phyloP scores from a whole-genome alignment of 768 basidiomycete species.

The Gautieria morchelliformis region DNA sequence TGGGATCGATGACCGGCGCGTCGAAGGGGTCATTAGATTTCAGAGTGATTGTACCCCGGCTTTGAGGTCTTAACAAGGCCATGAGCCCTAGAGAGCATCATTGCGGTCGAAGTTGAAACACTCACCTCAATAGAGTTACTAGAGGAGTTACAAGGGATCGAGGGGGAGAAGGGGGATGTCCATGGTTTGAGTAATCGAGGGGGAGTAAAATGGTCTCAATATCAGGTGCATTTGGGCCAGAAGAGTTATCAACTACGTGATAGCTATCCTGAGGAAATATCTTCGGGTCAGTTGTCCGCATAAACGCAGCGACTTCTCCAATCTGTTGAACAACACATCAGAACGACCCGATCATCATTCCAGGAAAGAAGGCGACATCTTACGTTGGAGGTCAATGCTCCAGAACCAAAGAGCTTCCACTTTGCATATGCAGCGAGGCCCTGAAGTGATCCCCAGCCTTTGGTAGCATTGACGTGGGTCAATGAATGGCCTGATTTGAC shows the following conservation, averaged over 20 bases:
- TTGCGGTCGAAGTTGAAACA: background rate
- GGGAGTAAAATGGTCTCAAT: constrained; percentile 16
- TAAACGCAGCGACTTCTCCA: constrained; percentile 23
- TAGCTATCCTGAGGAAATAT: constrained; percentile 24
- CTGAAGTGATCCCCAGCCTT: background rate
- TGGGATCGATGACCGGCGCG: constrained; percentile 34
- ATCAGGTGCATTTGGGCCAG: constrained; percentile 25
- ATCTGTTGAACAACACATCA: constrained; percentile 2
- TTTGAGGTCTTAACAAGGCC: constrained; percentile 4
- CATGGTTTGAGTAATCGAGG: background rate
- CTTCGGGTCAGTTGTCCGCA: constrained; percentile 21
- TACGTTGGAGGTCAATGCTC: constrained; percentile 7
- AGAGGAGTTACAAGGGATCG: background rate
- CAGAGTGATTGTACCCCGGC: constrained; percentile 27
- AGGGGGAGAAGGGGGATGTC: background rate
- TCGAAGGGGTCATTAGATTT: constrained; percentile 32
- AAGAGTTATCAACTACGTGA: constrained; percentile 21
- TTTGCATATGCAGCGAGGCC: background rate
- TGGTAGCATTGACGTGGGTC: background rate
- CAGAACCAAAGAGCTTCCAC: constrained; percentile 2
- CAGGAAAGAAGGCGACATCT: background rate
- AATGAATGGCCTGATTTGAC: constrained; percentile 16
- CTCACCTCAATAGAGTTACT: background rate
- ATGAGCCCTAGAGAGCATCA: background rate
- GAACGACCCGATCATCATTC: too few relatives aligned